phyloP scores from a whole-genome alignment of 2,329 filamentous ascomycete genomes.

The Diaporthe velutina region DNA sequence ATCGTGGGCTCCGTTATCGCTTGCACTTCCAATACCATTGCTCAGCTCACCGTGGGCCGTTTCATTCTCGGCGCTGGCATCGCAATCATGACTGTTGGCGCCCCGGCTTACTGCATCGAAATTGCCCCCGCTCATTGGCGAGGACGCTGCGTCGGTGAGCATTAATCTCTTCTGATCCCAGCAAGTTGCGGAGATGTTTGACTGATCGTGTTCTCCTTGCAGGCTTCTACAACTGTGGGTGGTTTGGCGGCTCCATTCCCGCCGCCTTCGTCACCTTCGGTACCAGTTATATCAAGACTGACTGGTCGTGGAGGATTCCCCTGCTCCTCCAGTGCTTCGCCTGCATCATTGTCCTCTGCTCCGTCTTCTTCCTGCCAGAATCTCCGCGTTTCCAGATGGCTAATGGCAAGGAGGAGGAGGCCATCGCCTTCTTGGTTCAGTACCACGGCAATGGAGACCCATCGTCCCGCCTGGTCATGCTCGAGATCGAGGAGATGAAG shows the following conservation, averaged over 20 bases:
- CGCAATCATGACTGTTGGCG: constrained; percentile 61
- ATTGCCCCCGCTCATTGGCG: constrained; percentile 64
- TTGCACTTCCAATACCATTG: constrained; percentile 51
- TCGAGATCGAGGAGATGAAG: constrained; percentile 58
- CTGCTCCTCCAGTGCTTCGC: constrained; percentile 61
- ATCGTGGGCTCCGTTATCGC: constrained; percentile 59
- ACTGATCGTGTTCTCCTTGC: not conserved
- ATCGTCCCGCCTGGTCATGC: constrained; percentile 53
- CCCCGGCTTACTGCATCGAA: constrained; percentile 62
- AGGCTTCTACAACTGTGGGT: constrained; percentile 66
- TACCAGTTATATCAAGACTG: constrained; percentile 56
- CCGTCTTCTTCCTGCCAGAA: constrained; percentile 56
- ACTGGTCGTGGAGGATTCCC: constrained; percentile 64
- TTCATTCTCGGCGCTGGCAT: constrained; percentile 62
- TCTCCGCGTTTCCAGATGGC: constrained; percentile 58
- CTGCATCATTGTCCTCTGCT: constrained; percentile 54
- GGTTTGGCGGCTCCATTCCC: constrained; percentile 65
- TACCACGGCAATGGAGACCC: constrained; percentile 59
- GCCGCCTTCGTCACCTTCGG: constrained; percentile 64
- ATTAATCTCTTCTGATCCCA: constrained; percentile 2
- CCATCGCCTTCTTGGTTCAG: constrained; percentile 55
- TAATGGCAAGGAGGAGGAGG: constrained; percentile 55
- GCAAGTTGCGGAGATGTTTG: not conserved
- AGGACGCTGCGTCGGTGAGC: constrained; percentile 58
- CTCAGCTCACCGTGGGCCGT: constrained; percentile 60